Percentiles rank a stretch among this genome's conserved stretches.
phyloP scores from a whole-genome alignment of 805 yeast species.

The Ogataea paradorogensis region DNA sequence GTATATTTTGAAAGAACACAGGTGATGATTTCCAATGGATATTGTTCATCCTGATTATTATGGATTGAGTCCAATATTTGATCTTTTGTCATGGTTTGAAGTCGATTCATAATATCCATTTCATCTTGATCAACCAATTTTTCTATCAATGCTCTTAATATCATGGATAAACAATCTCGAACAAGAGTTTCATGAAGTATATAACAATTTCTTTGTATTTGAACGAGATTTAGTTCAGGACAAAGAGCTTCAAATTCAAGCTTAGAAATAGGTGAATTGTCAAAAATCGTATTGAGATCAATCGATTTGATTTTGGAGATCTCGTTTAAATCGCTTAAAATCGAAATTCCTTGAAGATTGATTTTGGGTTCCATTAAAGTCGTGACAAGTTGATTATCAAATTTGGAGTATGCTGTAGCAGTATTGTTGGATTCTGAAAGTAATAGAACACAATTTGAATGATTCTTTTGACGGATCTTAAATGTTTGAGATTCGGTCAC shows the following conservation, averaged over 20 bases:
- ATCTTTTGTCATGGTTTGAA: conserved; percentile 4
- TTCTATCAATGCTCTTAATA: conserved; percentile 10
- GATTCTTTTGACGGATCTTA: conserved; percentile 73
- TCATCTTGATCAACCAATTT: conserved; percentile 13
- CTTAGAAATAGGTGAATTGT: conserved; percentile 14
- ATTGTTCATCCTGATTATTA: conserved; percentile 2
- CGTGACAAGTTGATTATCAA: conserved; percentile 16
- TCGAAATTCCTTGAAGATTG: conserved; percentile 12
- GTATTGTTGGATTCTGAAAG: conserved; percentile 21
- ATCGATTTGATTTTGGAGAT: not conserved
- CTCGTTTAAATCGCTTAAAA: conserved; percentile 6
- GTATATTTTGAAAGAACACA: conserved; percentile 12
- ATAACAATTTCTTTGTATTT: conserved; percentile 11
- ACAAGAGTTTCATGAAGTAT: conserved; percentile 13
- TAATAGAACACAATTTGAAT: conserved; percentile 78
- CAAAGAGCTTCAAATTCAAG: conserved; percentile 4
- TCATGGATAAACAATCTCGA: conserved; percentile 12
- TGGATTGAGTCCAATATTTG: conserved; percentile 1
- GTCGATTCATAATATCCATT: conserved; percentile 10
- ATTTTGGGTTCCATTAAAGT: conserved; percentile 10
- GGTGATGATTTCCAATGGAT: conserved; percentile 12
- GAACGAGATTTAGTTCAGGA: conserved; percentile 15
- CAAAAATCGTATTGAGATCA: conserved; percentile 7
- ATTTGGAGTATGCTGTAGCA: conserved; percentile 13
- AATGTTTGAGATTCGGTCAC: conserved; percentile 61